Evolutionary conservation across 805 yeast genomes (phyloP).

Genomic region (Candida vartiovaarae): DNA sequence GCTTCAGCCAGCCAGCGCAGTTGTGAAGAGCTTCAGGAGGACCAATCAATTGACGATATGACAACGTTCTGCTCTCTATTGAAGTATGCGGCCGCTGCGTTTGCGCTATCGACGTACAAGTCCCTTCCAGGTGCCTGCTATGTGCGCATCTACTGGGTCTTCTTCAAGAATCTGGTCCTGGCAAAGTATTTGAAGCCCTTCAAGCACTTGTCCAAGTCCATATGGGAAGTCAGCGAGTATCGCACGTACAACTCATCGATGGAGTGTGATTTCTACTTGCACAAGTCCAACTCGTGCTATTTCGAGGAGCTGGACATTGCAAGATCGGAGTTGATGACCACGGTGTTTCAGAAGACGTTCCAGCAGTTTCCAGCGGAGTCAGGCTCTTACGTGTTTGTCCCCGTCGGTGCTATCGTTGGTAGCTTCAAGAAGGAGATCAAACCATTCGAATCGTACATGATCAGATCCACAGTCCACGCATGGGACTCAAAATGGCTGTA

Average conservation of each 20-base stretch:
- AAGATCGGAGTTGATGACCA: constrained; percentile 55
- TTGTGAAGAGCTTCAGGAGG: too few species aligned
- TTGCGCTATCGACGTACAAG: constrained; percentile 44
- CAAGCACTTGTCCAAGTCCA: constrained; percentile 13
- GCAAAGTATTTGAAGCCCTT: constrained; percentile 23
- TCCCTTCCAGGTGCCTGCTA: constrained; percentile 62
- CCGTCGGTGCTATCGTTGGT: constrained; percentile 68
- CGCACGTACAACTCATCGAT: constrained; percentile 59
- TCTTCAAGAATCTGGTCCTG: constrained; percentile 34
- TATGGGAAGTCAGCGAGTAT: constrained; percentile 36
- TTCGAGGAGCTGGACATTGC: constrained; percentile 75
- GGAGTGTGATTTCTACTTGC: constrained; percentile 83
- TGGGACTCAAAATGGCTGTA: constrained; percentile 91
- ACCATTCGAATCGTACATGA: constrained; percentile 52
- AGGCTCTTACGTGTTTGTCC: constrained; percentile 43
- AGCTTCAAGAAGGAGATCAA: constrained; percentile 66
- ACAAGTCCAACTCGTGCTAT: constrained; percentile 84
- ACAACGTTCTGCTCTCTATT: background rate
- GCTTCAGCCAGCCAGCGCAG: too few species aligned
- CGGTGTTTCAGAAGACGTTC: constrained; percentile 51
- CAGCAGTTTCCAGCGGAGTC: constrained; percentile 34
- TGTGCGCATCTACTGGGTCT: constrained; percentile 49
- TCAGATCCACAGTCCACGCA: constrained; percentile 56
- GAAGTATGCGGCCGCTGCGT: constrained; percentile 7
- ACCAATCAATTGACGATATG: too few species aligned